A percentile compares a stretch with the other conserved stretches of the same genome.
Conservation (phyloP, 2,329 filamentous ascomycete species). For the Ophiostoma quercus region DNA sequence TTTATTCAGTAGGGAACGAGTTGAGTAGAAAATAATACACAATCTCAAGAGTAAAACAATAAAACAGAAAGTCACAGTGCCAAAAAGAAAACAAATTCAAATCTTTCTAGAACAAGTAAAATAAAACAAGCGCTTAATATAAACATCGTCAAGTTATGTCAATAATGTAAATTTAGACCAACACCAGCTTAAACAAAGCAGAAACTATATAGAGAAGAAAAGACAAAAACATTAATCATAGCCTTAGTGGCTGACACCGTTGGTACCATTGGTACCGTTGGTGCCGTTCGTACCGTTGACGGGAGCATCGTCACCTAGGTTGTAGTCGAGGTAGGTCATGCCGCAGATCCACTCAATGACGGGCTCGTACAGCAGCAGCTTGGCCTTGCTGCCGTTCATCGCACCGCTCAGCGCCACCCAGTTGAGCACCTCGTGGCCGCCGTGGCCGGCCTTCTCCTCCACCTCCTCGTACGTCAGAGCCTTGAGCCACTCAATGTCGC, state of each 20-base stretch:
- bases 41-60: too few species aligned
- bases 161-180: not conserved
- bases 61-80: too few species aligned
- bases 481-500: conserved; percentile 23
- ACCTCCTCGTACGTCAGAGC: conserved; percentile 26
- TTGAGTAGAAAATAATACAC: too few species aligned
- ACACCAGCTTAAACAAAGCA: conserved; percentile 1
- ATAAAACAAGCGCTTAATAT: too few species aligned
- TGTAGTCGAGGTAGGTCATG: conserved; percentile 27
- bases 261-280: not conserved
- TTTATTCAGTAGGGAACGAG: too few species aligned
- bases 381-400: conserved; percentile 25
- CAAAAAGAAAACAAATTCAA: too few species aligned
- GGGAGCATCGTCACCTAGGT: conserved; percentile 9
- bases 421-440: conserved; percentile 27
- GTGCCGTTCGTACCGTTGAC: not conserved
- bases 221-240: not conserved
- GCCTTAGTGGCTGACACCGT: conserved; percentile 1
- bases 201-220: not conserved
- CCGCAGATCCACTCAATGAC: conserved; percentile 27
- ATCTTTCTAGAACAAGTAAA: too few species aligned
- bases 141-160: not conserved
- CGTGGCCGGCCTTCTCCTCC: conserved; percentile 26
- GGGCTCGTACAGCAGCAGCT: conserved; percentile 27
- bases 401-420: conserved; percentile 26